Base-by-base conservation (phyloP, 176 grass and related monocot species). In the Thalia dealbata region DNA sequence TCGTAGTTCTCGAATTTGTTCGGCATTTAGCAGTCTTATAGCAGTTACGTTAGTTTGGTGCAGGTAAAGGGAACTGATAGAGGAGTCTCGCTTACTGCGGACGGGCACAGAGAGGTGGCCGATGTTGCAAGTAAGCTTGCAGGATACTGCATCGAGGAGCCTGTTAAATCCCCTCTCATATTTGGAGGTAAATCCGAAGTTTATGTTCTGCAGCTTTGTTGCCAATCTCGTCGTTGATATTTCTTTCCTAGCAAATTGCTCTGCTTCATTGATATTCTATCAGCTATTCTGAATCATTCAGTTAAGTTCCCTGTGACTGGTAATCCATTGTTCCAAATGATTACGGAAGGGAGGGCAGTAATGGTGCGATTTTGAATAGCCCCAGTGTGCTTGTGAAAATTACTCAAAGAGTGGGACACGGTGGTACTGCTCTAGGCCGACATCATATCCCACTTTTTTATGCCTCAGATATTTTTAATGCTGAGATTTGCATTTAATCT, bases 41-140 rank as follows among this genome's bases (percentile, higher is more conserved):
- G 27, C 23, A 65, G 6, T 13, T 42, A 74, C 52, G 55, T 22
- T 23, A 14, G 60, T 14, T 35, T 0, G 18, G 5, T 23, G 82
- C 78, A 96, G 92, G 95, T 91, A 24, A 93, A 77, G 69, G 90
- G 90, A 67, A 93, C 83, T 75, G 90, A 99, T 83, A 42, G 85
- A 67, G 95, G 95, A 75, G 87, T 93, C 67, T 24, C 78, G 12
- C 82, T 88, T 25, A 59, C 79, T 0, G 72, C 81, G 62, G 79
- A 91, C 22, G 85, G 76, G 30, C 87, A 99, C 22, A 73, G 88
- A 83, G 85, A 99, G 67, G 83, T 93, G 38, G 79, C 83, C 23
- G 77, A 84, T 46, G 79, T 81, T 19, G 87, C 95, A 7, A 23
- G 77, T 66, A 78, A 91, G 78, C 73, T 97, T 25, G 82, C 65